A percentile compares a stretch with the other conserved stretches of the same genome.
Evolutionary conservation across 2,329 filamentous ascomycete genomes (phyloP).

Genomic region (Aspergillus eucalypticola): DNA sequence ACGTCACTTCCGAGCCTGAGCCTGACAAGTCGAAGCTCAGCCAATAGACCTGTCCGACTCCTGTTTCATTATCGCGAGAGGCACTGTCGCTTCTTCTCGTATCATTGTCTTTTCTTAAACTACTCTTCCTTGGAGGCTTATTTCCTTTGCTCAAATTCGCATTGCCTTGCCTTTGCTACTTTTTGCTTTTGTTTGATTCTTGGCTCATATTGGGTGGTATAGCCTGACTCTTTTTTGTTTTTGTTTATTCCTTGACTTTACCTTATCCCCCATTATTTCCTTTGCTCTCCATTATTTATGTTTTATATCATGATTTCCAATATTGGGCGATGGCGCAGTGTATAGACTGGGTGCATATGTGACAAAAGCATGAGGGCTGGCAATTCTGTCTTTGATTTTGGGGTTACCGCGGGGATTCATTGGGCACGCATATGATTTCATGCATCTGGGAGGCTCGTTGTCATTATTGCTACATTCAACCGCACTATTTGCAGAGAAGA

Average conservation of each 20-base stretch:
- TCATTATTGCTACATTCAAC: conserved; percentile 15
- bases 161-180: neutral
- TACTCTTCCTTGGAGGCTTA: conserved; percentile 4
- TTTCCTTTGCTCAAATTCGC: neutral
- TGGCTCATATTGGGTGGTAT: conserved; percentile 3
- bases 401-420: conserved; percentile 28
- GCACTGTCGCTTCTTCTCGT: conserved; percentile 6
- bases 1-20: conserved; percentile 13
- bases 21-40: conserved; percentile 6
- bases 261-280: conserved; percentile 8
- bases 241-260: conserved; percentile 14
- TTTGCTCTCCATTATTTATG: conserved; percentile 9
- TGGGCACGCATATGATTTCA: conserved; percentile 31
- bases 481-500: neutral
- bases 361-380: conserved; percentile 31
- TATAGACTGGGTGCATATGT: conserved; percentile 41
- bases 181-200: conserved; percentile 3
- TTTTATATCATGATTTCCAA: conserved; percentile 29
- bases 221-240: conserved; percentile 1
- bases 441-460: conserved; percentile 41
- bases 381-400: conserved; percentile 20
- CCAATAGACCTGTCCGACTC: conserved; percentile 5
- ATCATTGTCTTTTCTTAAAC: conserved; percentile 9
- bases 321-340: conserved; percentile 34
- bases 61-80: neutral